A percentile compares a stretch with the other conserved stretches of the same genome.
These are phyloP conservation scores for Plasmodium chabaudi DNA, from an alignment of 169 alveolate species.

Conservation along the genomic window DNA sequence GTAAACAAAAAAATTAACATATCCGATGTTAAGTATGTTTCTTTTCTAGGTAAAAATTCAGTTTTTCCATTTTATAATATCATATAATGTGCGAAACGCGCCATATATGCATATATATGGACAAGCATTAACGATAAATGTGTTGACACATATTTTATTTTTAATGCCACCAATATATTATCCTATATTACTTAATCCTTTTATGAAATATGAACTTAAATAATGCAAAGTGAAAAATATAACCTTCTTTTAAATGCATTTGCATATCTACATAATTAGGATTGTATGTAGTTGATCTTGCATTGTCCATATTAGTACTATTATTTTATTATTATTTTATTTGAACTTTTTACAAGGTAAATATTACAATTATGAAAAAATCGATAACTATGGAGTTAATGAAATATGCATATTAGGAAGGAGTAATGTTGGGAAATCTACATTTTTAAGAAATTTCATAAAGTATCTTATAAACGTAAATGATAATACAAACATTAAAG, in stretches of 20 bases:
- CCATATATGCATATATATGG: too few relatives aligned
- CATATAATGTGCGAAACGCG: not conserved
- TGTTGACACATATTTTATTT: too few relatives aligned
- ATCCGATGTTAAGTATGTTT: slow-evolving; percentile 60
- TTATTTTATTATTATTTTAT: not conserved
- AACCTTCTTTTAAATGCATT: too few relatives aligned
- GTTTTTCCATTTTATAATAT: not conserved
- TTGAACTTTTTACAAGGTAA: slow-evolving; percentile 17
- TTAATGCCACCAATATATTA: too few relatives aligned
- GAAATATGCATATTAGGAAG: slow-evolving; percentile 73
- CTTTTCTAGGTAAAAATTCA: slow-evolving; percentile 40
- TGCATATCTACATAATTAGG: too few relatives aligned
- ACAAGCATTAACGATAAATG: too few relatives aligned
- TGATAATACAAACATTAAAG: slow-evolving; percentile 29
- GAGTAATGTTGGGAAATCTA: slow-evolving; percentile 72
- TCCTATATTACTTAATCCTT: too few relatives aligned
- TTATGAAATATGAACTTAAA: too few relatives aligned
- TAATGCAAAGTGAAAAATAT: too few relatives aligned
- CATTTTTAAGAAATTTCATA: slow-evolving; percentile 61
- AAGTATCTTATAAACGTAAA: slow-evolving; percentile 43
- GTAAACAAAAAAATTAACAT: slow-evolving; percentile 59
- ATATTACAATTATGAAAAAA: slow-evolving; percentile 36
- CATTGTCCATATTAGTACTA: not conserved
- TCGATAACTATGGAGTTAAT: slow-evolving; percentile 61
- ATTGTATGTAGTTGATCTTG: too few relatives aligned